Percentiles rank a stretch among this genome's conserved stretches.
Evolutionary conservation across 345 rosid species (phyloP).

Genomic region (Trapa incisa): DNA sequence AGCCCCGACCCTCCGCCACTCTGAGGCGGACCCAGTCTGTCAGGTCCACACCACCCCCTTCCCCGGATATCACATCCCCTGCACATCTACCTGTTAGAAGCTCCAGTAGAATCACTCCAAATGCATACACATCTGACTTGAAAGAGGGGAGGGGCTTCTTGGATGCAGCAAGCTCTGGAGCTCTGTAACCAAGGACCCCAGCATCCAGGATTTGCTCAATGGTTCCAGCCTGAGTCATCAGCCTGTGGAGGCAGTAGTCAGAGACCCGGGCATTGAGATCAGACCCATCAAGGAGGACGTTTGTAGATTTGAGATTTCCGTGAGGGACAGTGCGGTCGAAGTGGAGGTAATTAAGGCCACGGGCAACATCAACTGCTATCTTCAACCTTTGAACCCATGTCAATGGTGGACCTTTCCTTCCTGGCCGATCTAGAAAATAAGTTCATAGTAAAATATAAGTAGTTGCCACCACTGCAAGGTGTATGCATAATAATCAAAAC

Average conservation of each 20-base stretch:
- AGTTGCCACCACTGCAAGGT: background rate
- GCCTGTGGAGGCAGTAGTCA: conserved; percentile 91
- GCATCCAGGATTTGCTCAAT: conserved; percentile 88
- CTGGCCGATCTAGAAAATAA: conserved; percentile 62
- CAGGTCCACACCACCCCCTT: conserved; percentile 64
- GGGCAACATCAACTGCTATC: conserved; percentile 91
- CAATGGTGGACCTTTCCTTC: conserved; percentile 76
- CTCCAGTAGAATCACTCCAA: conserved; percentile 72
- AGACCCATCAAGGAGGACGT: conserved; percentile 68
- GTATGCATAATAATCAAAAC: background rate
- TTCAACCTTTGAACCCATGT: conserved; percentile 77
- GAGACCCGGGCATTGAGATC: conserved; percentile 89
- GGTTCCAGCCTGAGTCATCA: conserved; percentile 94
- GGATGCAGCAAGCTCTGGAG: conserved; percentile 83
- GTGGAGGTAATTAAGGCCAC: conserved; percentile 97
- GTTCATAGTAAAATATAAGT: background rate
- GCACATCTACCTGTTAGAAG: conserved; percentile 84
- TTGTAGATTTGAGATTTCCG: conserved; percentile 86
- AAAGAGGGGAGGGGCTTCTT: conserved; percentile 89
- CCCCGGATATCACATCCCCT: conserved; percentile 81
- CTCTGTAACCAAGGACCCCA: conserved; percentile 83
- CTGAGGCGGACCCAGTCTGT: conserved; percentile 76
- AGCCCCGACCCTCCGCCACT: conserved; percentile 52
- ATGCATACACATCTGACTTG: conserved; percentile 92
- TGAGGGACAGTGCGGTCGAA: conserved; percentile 95